phyloP scores from a whole-genome alignment of 2,329 filamentous ascomycete genomes.

The Xylariomycetidae sp. region DNA sequence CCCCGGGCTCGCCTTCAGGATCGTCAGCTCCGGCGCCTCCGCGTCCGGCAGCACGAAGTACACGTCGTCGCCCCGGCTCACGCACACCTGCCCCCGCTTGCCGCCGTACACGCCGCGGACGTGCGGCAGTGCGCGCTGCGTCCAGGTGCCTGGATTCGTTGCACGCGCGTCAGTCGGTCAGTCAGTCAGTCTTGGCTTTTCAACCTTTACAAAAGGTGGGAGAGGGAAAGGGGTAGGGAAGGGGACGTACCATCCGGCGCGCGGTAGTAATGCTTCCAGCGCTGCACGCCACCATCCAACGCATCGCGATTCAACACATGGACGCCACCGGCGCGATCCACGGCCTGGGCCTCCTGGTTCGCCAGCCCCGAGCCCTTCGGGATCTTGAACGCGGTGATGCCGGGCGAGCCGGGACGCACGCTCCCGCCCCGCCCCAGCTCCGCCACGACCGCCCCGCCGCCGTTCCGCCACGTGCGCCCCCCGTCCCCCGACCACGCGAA shows the following conservation, averaged over 20 bases:
- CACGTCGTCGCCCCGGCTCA: constrained; percentile 28
- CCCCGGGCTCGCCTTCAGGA: constrained; percentile 26
- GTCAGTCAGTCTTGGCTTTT: not conserved
- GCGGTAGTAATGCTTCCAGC: constrained; percentile 36
- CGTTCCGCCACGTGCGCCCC: constrained; percentile 37
- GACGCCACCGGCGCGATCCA: constrained; percentile 37
- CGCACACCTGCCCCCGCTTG: constrained; percentile 31
- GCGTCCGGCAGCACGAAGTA: constrained; percentile 32
- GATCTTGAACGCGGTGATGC: constrained; percentile 39
- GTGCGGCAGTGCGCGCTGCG: constrained; percentile 24
- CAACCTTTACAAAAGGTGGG: not conserved
- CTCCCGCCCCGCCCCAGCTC: constrained; percentile 29
- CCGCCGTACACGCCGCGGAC: constrained; percentile 24
- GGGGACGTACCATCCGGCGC: constrained; percentile 23
- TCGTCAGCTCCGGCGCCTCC: constrained; percentile 20
- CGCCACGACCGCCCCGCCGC: constrained; percentile 28
- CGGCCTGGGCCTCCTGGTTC: constrained; percentile 45
- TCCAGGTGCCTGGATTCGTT: constrained; percentile 29
- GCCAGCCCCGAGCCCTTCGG: constrained; percentile 39
- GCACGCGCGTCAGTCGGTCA: not conserved
- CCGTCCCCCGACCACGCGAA: constrained; percentile 41
- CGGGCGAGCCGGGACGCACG: constrained; percentile 33
- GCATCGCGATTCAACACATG: constrained; percentile 43
- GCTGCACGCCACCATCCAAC: constrained; percentile 19
- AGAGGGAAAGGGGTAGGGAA: not conserved